Conservation (phyloP, 1,139 yeast species). For the Taphrina populina region DNA sequence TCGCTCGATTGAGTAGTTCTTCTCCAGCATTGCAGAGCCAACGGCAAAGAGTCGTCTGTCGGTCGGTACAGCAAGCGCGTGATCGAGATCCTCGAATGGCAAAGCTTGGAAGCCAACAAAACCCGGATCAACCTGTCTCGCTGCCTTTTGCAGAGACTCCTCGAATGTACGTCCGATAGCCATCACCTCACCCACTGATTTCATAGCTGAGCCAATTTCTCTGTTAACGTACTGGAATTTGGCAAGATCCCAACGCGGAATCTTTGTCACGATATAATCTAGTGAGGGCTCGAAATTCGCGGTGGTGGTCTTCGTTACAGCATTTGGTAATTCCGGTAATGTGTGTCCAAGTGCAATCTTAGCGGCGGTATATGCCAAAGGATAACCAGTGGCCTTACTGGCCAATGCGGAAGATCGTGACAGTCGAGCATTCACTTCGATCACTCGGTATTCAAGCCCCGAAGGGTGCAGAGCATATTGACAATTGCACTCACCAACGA, state of each 20-base stretch:
- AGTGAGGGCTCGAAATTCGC: slow-evolving; percentile 97
- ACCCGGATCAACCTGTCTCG: slow-evolving; percentile 93
- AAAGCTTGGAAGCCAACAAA: slow-evolving; percentile 90
- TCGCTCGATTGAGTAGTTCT: slow-evolving; percentile 82
- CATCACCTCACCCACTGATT: slow-evolving; percentile 99
- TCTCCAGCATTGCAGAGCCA: slow-evolving; percentile 91
- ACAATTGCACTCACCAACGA: slow-evolving; percentile 98
- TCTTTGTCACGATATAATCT: slow-evolving; percentile 94
- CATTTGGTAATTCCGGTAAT: slow-evolving; percentile 90
- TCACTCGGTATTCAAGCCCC: slow-evolving; percentile 91
- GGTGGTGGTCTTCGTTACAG: slow-evolving; percentile 91
- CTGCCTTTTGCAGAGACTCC: slow-evolving; percentile 96
- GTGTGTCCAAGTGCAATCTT: slow-evolving; percentile 94
- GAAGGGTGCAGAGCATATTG: slow-evolving; percentile 96
- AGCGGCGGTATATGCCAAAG: slow-evolving; percentile 97
- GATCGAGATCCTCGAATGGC: slow-evolving; percentile 74
- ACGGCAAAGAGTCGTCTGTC: slow-evolving; percentile 98
- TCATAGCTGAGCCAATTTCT: slow-evolving; percentile 93
- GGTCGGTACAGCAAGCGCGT: slow-evolving; percentile 80
- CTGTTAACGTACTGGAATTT: slow-evolving; percentile 94
- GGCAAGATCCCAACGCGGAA: slow-evolving; percentile 96
- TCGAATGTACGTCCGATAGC: slow-evolving; percentile 97
- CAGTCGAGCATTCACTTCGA: slow-evolving; percentile 95
- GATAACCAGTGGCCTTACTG: slow-evolving; percentile 97
- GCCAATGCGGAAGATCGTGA: slow-evolving; percentile 98